A percentile compares a stretch with the other conserved stretches of the same genome.
These are phyloP conservation scores for Piedraia hortae DNA, from an alignment of 2,329 filamentous ascomycete species.

Conservation along the genomic window DNA sequence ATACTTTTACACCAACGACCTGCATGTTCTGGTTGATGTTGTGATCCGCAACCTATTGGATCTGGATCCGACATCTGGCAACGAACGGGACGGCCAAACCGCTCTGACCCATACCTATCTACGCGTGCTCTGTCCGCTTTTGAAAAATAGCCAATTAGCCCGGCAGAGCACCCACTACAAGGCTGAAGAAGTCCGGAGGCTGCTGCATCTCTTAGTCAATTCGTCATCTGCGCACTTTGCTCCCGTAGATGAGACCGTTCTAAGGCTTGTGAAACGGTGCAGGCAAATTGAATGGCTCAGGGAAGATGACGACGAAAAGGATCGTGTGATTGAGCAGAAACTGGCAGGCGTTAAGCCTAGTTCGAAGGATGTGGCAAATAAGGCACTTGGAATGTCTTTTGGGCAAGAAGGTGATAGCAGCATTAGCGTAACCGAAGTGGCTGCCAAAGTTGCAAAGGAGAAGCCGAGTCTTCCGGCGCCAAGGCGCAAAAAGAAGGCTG, in stretches of 20 bases:
- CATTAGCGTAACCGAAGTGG: constrained; percentile 36
- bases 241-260: constrained; percentile 52
- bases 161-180: constrained; percentile 68
- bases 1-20: constrained; percentile 96
- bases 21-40: constrained; percentile 80
- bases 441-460: constrained; percentile 42
- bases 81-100: constrained; percentile 10
- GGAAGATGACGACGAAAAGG: constrained; percentile 11
- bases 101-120: constrained; percentile 76
- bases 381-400: constrained; percentile 43
- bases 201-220: constrained; percentile 38
- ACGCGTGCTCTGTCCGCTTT: constrained; percentile 65
- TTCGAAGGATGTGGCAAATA: constrained; percentile 16
- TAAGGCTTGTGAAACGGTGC: constrained; percentile 51
- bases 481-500: constrained; percentile 24
- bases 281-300: constrained; percentile 14
- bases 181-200: constrained; percentile 49
- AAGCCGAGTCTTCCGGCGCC: constrained; percentile 63
- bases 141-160: constrained; percentile 74
- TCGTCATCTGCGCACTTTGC: constrained; percentile 36
- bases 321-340: constrained; percentile 7
- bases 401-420: constrained; percentile 41
- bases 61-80: constrained; percentile 47
- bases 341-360: constrained; percentile 8
- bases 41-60: constrained; percentile 94